These are phyloP conservation scores for Trifolium subterraneum DNA, from an alignment of 306 rosid genomes.

Conservation along the genomic window DNA sequence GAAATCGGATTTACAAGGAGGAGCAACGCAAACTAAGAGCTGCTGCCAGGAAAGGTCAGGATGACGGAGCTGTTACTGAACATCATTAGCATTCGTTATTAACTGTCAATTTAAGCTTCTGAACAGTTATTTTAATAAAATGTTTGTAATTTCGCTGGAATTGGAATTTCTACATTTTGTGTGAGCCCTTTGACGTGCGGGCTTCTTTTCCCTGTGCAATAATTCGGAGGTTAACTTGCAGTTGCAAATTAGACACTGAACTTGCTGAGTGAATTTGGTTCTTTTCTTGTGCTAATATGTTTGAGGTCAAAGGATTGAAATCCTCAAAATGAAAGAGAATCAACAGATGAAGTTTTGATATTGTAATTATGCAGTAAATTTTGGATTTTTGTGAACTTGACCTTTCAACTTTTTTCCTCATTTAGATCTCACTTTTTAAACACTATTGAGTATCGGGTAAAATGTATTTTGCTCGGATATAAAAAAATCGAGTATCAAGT, in stretches of 20 bases:
- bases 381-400: background rate
- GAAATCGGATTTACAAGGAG: slow-evolving; percentile 94
- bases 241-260: slow-evolving; percentile 33
- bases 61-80: slow-evolving; percentile 57
- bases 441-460: background rate
- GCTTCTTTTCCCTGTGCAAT: slow-evolving; percentile 56
- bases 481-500: no score
- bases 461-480: no score
- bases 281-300: slow-evolving; percentile 20
- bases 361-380: background rate
- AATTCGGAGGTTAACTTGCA: slow-evolving; percentile 43
- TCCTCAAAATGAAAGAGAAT: slow-evolving; percentile 8
- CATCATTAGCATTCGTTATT: slow-evolving; percentile 55
- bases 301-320: slow-evolving; percentile 23
- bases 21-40: slow-evolving; percentile 93
- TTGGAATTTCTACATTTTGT: slow-evolving; percentile 43
- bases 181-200: slow-evolving; percentile 46
- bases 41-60: slow-evolving; percentile 64
- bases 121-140: slow-evolving; percentile 51
- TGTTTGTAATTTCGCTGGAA: slow-evolving; percentile 48
- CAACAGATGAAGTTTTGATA: background rate
- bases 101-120: slow-evolving; percentile 43
- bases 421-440: background rate
- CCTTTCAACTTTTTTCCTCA: background rate
- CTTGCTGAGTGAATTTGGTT: slow-evolving; percentile 37